These are phyloP conservation scores for Pestalotiopsis sp. DNA, from an alignment of 2,329 filamentous ascomycete species.

Conservation along the genomic window DNA sequence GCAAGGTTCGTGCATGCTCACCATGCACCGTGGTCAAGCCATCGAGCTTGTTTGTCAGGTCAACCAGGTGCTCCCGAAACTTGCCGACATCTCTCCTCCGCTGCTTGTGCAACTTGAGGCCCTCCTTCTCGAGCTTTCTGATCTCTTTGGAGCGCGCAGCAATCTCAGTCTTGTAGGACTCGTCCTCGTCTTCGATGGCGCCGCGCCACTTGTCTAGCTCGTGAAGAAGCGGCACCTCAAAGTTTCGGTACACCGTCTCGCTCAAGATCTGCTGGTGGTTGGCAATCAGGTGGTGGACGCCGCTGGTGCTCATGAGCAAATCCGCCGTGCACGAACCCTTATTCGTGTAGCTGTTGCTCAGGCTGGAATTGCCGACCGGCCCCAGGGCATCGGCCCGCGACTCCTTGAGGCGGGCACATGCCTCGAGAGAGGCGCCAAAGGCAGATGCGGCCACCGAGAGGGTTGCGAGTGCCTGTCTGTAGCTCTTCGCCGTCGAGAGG, in stretches of 20 bases:
- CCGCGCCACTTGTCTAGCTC: slow-evolving; percentile 67
- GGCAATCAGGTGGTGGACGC: slow-evolving; percentile 67
- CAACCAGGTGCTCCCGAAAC: slow-evolving; percentile 65
- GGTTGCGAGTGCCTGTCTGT: slow-evolving; percentile 62
- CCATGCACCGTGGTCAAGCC: slow-evolving; percentile 62
- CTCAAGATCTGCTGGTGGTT: slow-evolving; percentile 72
- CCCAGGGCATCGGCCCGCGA: slow-evolving; percentile 61
- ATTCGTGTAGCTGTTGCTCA: slow-evolving; percentile 50
- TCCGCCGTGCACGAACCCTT: slow-evolving; percentile 62
- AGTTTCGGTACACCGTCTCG: slow-evolving; percentile 68
- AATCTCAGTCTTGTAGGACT: slow-evolving; percentile 57
- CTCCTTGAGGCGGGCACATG: slow-evolving; percentile 70
- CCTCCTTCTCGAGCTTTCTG: slow-evolving; percentile 65
- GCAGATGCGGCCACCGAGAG: slow-evolving; percentile 63
- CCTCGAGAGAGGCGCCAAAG: slow-evolving; percentile 66
- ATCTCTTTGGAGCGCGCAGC: slow-evolving; percentile 61
- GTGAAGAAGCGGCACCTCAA: slow-evolving; percentile 70
- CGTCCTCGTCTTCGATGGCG: slow-evolving; percentile 66
- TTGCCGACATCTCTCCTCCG: slow-evolving; percentile 61
- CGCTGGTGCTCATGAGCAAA: slow-evolving; percentile 61
- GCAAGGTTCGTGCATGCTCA: slow-evolving; percentile 59
- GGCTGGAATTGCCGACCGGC: slow-evolving; percentile 34
- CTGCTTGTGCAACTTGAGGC: slow-evolving; percentile 62
- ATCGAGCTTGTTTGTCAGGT: slow-evolving; percentile 63
- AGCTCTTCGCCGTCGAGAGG: slow-evolving; percentile 62